phyloP scores from a whole-genome alignment of 805 yeast genomes.

The Blastobotrys americana region DNA sequence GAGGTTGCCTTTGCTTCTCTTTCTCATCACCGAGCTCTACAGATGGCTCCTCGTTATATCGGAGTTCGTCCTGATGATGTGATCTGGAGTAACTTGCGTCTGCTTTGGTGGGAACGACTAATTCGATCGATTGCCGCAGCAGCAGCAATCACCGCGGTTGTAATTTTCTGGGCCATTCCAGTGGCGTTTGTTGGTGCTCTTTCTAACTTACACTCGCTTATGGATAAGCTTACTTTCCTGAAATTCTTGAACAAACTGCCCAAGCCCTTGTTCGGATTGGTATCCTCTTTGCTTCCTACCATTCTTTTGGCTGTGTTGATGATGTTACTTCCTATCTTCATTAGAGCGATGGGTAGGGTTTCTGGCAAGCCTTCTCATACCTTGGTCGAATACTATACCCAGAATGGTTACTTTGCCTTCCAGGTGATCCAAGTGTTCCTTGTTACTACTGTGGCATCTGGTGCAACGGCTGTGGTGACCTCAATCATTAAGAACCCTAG shows the following conservation, averaged over 20 bases:
- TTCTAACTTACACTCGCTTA: constrained; percentile 75
- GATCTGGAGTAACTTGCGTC: constrained; percentile 69
- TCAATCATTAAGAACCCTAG: constrained; percentile 64
- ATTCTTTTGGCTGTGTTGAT: constrained; percentile 72
- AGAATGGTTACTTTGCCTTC: constrained; percentile 83
- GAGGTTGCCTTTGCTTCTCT: constrained; percentile 82
- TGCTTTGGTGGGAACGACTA: constrained; percentile 50
- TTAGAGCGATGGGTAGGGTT: constrained; percentile 66
- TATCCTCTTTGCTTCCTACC: constrained; percentile 84
- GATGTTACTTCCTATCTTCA: constrained; percentile 79
- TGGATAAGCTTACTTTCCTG: constrained; percentile 64
- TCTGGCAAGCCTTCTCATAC: constrained; percentile 68
- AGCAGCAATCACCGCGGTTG: constrained; percentile 49
- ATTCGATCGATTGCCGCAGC: constrained; percentile 54
- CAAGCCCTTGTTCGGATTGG: constrained; percentile 58
- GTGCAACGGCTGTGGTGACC: constrained; percentile 71
- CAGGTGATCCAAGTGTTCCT: constrained; percentile 85
- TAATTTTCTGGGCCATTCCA: constrained; percentile 93
- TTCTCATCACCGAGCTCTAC: constrained; percentile 39
- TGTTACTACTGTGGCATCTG: constrained; percentile 75
- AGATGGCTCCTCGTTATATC: constrained; percentile 42
- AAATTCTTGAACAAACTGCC: constrained; percentile 74
- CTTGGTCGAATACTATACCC: constrained; percentile 72
- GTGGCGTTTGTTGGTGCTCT: constrained; percentile 96
- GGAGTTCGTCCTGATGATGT: constrained; percentile 77